Evolutionary conservation across 2,329 filamentous ascomycete genomes (phyloP).

Genomic region (Nigrospora sphaerica): DNA sequence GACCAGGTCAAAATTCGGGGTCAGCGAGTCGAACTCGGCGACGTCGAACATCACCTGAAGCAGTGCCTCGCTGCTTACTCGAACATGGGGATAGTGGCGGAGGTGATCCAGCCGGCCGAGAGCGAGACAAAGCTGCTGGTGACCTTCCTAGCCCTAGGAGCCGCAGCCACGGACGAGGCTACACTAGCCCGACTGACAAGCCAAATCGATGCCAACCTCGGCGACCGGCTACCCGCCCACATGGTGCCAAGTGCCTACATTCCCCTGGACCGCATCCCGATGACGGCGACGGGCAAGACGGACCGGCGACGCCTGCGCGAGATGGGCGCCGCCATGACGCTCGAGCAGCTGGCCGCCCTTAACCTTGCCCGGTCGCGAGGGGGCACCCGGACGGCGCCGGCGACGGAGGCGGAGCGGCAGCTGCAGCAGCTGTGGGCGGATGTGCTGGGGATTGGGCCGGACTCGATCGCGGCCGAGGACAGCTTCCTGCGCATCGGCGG

Average conservation of each 20-base stretch:
- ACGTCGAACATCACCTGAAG: no score
- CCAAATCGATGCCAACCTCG: no score
- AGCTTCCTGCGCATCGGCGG: no score
- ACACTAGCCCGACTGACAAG: no score
- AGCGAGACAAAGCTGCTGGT: not conserved
- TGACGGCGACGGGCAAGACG: not conserved
- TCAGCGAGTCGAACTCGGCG: not conserved
- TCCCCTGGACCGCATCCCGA: not conserved
- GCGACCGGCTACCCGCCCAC: not conserved
- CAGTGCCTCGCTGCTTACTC: not conserved
- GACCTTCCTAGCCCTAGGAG: not conserved
- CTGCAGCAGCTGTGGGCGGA: conserved; percentile 7
- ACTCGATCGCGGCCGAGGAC: no score
- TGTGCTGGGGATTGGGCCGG: not conserved
- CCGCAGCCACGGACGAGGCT: no score
- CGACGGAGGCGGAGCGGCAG: no score
- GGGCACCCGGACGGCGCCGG: no score
- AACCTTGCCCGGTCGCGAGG: no score
- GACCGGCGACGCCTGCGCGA: not conserved
- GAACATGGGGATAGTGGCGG: not conserved
- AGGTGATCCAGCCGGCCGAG: not conserved
- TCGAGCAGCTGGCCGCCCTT: no score
- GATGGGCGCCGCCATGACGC: not conserved
- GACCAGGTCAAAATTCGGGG: not conserved
- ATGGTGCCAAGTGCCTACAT: not conserved